Evolutionary conservation across 139 green algal genomes (phyloP).

Genomic region (Chlorella sp.): DNA sequence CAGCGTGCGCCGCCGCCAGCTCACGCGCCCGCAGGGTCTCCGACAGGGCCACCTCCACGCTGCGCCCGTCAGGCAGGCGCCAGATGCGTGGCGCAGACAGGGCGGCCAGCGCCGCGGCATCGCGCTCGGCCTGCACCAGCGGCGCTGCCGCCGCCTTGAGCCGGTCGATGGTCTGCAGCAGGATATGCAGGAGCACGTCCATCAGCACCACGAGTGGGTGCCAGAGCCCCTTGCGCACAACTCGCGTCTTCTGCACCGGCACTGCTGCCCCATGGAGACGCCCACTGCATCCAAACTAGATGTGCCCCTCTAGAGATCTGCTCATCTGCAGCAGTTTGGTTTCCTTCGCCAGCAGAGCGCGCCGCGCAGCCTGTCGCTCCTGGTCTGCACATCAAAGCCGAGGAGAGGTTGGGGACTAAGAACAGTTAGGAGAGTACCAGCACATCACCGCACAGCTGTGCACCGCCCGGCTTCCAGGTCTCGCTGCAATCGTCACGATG

Average conservation of each 20-base stretch:
- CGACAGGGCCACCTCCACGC: background rate
- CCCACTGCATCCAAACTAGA: too few species aligned
- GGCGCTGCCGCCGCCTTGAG: constrained; percentile 50
- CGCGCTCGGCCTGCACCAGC: constrained; percentile 65
- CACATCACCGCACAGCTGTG: background rate
- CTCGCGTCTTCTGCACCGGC: too few species aligned
- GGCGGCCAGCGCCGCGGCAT: constrained; percentile 55
- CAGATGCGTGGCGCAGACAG: constrained; percentile 75
- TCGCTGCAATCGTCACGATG: too few species aligned
- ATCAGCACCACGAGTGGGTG: too few species aligned
- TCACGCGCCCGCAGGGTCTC: constrained; percentile 64
- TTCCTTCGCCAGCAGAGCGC: constrained; percentile 58
- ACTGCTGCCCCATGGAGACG: too few species aligned
- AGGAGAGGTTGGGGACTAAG: too few species aligned
- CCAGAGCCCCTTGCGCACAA: too few species aligned
- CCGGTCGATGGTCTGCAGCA: constrained; percentile 79
- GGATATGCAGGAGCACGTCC: too few species aligned
- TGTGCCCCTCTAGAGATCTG: too few species aligned
- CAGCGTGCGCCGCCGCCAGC: constrained; percentile 76
- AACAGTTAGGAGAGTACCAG: background rate
- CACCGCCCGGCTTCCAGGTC: too few species aligned
- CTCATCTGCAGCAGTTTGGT: constrained; percentile 88
- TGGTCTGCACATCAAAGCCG: background rate
- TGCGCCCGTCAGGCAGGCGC: background rate
- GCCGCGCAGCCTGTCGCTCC: background rate